Conservation (phyloP, 352 stramenopile genomes). For the Phytophthora hybrid region DNA sequence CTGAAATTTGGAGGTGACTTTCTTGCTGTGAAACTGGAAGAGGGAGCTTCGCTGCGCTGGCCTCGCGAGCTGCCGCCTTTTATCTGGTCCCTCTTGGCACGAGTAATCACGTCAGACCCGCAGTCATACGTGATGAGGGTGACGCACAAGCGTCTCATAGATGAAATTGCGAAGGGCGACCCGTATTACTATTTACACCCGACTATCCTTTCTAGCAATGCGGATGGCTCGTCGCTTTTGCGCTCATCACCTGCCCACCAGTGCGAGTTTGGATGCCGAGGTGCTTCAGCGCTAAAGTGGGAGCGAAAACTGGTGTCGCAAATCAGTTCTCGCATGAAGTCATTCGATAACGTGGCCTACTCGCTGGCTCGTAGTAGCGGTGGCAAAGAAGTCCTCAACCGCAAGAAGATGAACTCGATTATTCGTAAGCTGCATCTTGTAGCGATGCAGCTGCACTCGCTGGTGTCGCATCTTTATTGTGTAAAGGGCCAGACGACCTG, state of each 20-base stretch:
- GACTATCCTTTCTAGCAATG: conserved; percentile 26
- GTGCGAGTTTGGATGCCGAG: conserved; percentile 68
- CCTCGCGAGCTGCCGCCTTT: conserved; percentile 45
- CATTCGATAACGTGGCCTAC: conserved; percentile 79
- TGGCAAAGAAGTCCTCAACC: conserved; percentile 68
- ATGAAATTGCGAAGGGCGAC: conserved; percentile 73
- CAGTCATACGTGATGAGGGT: conserved; percentile 75
- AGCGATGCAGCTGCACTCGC: conserved; percentile 76
- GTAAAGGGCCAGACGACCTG: conserved; percentile 57
- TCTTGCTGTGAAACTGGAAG: conserved; percentile 43
- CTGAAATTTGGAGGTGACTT: conserved; percentile 41
- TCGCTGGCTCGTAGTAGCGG: conserved; percentile 66
- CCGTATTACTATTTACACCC: conserved; percentile 79
- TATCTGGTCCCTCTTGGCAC: conserved; percentile 51
- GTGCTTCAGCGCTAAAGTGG: conserved; percentile 62
- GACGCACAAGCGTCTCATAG: conserved; percentile 64
- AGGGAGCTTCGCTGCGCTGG: conserved; percentile 22
- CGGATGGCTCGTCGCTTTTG: conserved; percentile 20
- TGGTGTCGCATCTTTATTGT: conserved; percentile 78
- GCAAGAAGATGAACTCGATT: conserved; percentile 87
- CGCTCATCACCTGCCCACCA: conserved; percentile 6
- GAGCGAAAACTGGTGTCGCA: conserved; percentile 77
- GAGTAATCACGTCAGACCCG: conserved; percentile 51
- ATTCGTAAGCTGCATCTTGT: conserved; percentile 84
- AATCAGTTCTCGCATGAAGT: conserved; percentile 85